A percentile compares a stretch with the other conserved stretches of the same genome.
phyloP scores from a whole-genome alignment of 495 filamentous ascomycete species.

The Jackrogersella multiformis region DNA sequence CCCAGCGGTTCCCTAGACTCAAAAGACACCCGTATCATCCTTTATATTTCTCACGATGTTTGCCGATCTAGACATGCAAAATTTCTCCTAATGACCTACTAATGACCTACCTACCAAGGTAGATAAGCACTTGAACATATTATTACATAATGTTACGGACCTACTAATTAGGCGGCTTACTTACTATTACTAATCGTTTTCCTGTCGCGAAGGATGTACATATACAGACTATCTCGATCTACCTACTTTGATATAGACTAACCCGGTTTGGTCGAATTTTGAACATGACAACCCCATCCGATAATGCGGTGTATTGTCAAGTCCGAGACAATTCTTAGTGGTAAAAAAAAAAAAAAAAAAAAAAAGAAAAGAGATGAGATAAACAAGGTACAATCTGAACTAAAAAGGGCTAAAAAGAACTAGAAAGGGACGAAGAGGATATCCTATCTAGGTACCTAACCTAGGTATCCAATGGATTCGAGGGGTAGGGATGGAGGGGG shows the following conservation, averaged over 20 bases:
- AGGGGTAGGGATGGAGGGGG: slow-evolving; percentile 6
- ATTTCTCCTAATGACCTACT: not conserved
- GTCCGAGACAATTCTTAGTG: not conserved
- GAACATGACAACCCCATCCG: not conserved
- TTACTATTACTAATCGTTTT: not conserved
- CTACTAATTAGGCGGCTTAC: not conserved
- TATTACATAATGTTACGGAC: too few species aligned
- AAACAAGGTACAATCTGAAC: slow-evolving; percentile 3
- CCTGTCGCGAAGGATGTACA: not conserved
- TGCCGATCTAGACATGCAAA: not conserved
- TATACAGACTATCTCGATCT: not conserved
- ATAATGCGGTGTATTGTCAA: slow-evolving; percentile 6
- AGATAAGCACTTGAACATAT: too few species aligned
- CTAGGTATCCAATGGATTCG: slow-evolving; percentile 6
- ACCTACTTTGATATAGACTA: not conserved
- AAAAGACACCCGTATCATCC: not conserved
- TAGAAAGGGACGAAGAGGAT: not conserved
- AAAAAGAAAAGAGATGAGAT: not conserved
- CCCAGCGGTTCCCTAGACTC: not conserved
- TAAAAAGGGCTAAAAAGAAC: not conserved
- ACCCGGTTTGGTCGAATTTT: not conserved
- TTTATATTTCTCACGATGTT: slow-evolving; percentile 4
- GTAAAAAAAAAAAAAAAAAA: slow-evolving; percentile 10
- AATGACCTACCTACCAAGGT: too few species aligned
- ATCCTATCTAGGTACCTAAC: too few species aligned